Percentiles rank a stretch among this genome's conserved stretches.
Conservation (phyloP, 2,329 filamentous ascomycete genomes). For the Didymella pomorum region DNA sequence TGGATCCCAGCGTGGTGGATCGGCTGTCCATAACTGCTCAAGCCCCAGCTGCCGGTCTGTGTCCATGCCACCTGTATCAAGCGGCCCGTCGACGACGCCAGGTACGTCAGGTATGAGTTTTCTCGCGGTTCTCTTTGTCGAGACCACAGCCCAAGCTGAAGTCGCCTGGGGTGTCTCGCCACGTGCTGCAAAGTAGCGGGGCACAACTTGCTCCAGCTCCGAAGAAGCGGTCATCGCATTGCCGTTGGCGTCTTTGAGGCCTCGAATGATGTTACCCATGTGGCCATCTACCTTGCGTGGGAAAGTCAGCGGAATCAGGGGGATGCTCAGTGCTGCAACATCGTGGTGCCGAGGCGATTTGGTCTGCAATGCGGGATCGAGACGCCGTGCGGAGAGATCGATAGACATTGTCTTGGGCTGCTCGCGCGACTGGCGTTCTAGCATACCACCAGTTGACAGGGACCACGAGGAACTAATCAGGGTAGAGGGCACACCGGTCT, state of each 20-base stretch:
- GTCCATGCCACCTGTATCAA: neutral
- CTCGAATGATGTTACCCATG: conserved; percentile 81
- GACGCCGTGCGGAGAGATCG: conserved; percentile 5
- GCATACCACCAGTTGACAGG: conserved; percentile 1
- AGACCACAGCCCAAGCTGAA: conserved; percentile 76
- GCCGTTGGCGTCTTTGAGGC: conserved; percentile 60
- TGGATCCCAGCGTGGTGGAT: conserved; percentile 33
- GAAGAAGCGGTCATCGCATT: conserved; percentile 68
- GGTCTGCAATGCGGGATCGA: neutral
- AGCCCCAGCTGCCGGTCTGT: neutral
- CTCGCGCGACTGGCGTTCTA: neutral
- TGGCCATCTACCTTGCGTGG: conserved; percentile 69
- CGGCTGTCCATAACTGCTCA: conserved; percentile 21
- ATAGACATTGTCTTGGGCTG: neutral
- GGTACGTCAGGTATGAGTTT: neutral
- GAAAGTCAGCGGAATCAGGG: conserved; percentile 69
- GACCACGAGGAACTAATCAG: conserved; percentile 41
- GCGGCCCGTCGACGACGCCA: neutral
- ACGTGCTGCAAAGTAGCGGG: conserved; percentile 61
- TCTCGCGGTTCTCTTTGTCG: conserved; percentile 54
- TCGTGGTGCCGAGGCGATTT: conserved; percentile 16
- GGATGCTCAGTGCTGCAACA: conserved; percentile 45
- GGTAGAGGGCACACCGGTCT: conserved; percentile 63
- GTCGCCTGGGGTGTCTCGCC: conserved; percentile 58
- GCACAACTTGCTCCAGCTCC: conserved; percentile 73